A percentile compares a stretch with the other conserved stretches of the same genome.
phyloP scores from a whole-genome alignment of 352 stramenopile species.

The Aphanomyces stellatus region DNA sequence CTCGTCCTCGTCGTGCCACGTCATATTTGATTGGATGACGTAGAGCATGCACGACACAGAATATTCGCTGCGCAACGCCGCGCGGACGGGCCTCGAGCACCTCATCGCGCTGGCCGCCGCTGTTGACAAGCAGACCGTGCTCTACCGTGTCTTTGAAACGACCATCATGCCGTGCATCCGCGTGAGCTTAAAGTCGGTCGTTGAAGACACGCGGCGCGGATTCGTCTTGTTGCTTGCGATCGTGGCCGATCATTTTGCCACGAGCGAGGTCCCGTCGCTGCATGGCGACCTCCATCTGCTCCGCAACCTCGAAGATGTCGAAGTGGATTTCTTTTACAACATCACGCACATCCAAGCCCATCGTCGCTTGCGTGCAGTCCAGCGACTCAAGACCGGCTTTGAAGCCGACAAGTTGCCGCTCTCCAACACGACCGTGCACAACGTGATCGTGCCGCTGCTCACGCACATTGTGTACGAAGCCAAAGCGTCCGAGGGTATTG shows the following conservation, averaged over 20 bases:
- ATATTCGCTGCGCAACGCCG: conserved; percentile 72
- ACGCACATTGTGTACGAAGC: conserved; percentile 95
- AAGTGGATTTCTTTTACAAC: conserved; percentile 99
- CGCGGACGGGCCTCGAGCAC: conserved; percentile 45
- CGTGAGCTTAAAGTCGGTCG: conserved; percentile 62
- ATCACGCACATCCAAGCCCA: conserved; percentile 98
- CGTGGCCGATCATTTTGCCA: conserved; percentile 41
- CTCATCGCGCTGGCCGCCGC: conserved; percentile 41
- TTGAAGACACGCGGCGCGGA: conserved; percentile 68
- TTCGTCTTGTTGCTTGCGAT: conserved; percentile 80
- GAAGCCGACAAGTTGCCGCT: conserved; percentile 31
- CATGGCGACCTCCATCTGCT: conserved; percentile 58
- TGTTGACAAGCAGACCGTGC: conserved; percentile 32
- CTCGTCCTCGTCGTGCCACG: not conserved
- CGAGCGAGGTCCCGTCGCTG: conserved; percentile 43
- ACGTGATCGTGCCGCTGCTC: conserved; percentile 92
- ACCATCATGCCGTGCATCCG: conserved; percentile 84
- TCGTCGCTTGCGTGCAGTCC: conserved; percentile 87
- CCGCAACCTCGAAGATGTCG: conserved; percentile 75
- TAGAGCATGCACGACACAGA: conserved; percentile 70
- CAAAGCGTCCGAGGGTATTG: conserved; percentile 89
- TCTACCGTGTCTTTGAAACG: conserved; percentile 76
- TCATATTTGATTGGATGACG: not conserved
- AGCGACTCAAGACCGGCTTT: conserved; percentile 59
- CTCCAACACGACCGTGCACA: conserved; percentile 84